These are phyloP conservation scores for Cyberlindnera euphorbiiphila DNA, from an alignment of 805 yeast genomes.

Conservation along the genomic window DNA sequence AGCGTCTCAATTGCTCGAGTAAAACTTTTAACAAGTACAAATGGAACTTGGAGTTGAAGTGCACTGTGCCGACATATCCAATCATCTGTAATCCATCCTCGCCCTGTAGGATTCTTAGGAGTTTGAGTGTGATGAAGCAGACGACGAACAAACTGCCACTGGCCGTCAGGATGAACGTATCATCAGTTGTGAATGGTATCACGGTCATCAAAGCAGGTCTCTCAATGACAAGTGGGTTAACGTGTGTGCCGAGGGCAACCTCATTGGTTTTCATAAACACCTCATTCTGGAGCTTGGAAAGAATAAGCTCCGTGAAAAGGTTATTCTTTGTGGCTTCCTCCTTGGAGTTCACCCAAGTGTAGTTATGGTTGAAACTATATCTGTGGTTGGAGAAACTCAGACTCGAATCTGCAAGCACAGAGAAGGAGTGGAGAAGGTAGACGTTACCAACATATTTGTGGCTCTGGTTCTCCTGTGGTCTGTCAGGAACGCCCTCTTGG, in stretches of 20 bases:
- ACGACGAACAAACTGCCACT: slow-evolving; percentile 23
- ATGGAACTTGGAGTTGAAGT: slow-evolving; percentile 24
- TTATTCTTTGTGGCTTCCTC: slow-evolving; percentile 23
- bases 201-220: slow-evolving; percentile 22
- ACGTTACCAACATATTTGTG: slow-evolving; percentile 28
- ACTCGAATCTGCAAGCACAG: slow-evolving; percentile 20
- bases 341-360: slow-evolving; percentile 23
- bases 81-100: slow-evolving; percentile 24
- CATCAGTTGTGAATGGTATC: slow-evolving; percentile 24
- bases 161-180: slow-evolving; percentile 16
- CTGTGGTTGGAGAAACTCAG: slow-evolving; percentile 20
- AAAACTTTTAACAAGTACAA: slow-evolving; percentile 19
- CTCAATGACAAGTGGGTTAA: slow-evolving; percentile 19
- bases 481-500: slow-evolving; percentile 25
- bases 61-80: slow-evolving; percentile 19
- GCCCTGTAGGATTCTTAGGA: slow-evolving; percentile 18
- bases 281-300: slow-evolving; percentile 23
- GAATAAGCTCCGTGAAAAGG: slow-evolving; percentile 23
- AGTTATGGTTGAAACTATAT: slow-evolving; percentile 23
- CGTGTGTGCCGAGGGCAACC: slow-evolving; percentile 22
- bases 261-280: slow-evolving; percentile 22
- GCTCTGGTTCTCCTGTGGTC: slow-evolving; percentile 24
- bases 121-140: slow-evolving; percentile 21
- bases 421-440: slow-evolving; percentile 20
- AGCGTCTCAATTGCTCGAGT: slow-evolving; percentile 10